Evolutionary conservation across 1,284 basidiomycete genomes (phyloP), one percentile per base, ranked within the genome.

Genomic region (Clitocybe nebularis): DNA sequence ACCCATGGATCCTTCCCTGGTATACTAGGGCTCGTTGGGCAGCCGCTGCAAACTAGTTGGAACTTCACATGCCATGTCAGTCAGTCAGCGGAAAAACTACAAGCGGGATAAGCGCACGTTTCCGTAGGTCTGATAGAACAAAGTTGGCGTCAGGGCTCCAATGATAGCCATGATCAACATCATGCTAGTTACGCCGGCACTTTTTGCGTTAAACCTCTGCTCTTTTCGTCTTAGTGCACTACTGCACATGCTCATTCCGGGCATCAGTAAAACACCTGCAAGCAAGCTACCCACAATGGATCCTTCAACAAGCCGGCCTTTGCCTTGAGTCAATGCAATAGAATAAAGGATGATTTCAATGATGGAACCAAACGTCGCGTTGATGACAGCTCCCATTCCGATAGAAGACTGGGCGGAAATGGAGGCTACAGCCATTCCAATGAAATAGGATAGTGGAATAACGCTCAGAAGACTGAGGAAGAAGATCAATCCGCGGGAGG

Each of bases 151-250:
- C 43, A 99, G 71, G 2, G 92, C 93, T 10, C 96, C 96, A 47
- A 99, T 97, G 62, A 99, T 94, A 4, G 96, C 96, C 95, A 99
- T 99, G 68, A 99, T 99, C 56, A 99, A 67, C 92, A 99, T 96
- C 66, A 97, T 97, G 58, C 93, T 96, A 0, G 96, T 99, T 8
- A 99, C 96, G 36, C 96, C 93, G 3, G 96, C 96, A 55, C 89
- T 93, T 69, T 93, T 94, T 8, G 96, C 95, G 60, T 99, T 99
- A 73, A 99, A 99, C 55, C 84, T 89, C 60, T 95, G 91, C 66
- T 99, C 96, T 68, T 99, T 99, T 57, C 88, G 74, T 58, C 83
- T 75, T 42, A 96, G 58, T 0, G 96, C 96, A 8, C 91, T 90
- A n/a, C 89, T 91, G 58, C 89, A 87, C 96, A 99, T 99, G 62